A percentile compares a stretch with the other conserved stretches of the same genome.
Evolutionary conservation across 148 eudicot genomes (phyloP).

Genomic region (Arbutus unedo): DNA sequence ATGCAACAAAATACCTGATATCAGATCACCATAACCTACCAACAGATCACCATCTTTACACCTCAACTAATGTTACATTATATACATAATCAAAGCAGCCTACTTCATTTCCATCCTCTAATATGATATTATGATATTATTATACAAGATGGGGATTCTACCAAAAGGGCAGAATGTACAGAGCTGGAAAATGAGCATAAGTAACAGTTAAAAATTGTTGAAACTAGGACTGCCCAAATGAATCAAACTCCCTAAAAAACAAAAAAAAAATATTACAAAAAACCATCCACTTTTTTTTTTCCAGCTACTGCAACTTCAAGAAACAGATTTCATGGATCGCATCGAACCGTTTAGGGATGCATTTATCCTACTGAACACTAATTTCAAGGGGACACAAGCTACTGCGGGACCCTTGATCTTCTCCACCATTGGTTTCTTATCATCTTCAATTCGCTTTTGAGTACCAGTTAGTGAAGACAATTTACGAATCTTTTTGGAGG

Average conservation of each 20-base stretch:
- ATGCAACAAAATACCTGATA: background rate
- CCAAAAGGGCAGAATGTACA: conserved; percentile 18
- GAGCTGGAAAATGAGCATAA: conserved; percentile 17
- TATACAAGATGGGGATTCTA: conserved; percentile 16
- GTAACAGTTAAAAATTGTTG: background rate
- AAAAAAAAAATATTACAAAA: background rate
- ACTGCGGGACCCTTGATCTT: conserved; percentile 49
- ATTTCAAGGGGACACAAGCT: conserved; percentile 82
- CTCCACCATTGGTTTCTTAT: conserved; percentile 35
- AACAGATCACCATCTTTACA: conserved; percentile 17
- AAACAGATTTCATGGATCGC: conserved; percentile 23
- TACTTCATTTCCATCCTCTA: background rate
- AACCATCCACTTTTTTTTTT: background rate
- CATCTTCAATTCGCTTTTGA: conserved; percentile 30
- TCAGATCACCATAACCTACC: background rate
- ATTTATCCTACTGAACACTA: conserved; percentile 70
- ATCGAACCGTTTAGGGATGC: conserved; percentile 50
- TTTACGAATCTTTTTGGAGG: conserved; percentile 63
- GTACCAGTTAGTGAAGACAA: conserved; percentile 64
- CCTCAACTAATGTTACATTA: conserved; percentile 16
- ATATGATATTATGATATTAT: background rate
- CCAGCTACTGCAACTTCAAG: conserved; percentile 10
- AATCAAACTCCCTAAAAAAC: conserved; percentile 13
- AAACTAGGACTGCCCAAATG: conserved; percentile 11
- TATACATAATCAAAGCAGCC: conserved; percentile 17